phyloP scores from a whole-genome alignment of 257 asterid genomes.

The Phtheirospermum japonicum region DNA sequence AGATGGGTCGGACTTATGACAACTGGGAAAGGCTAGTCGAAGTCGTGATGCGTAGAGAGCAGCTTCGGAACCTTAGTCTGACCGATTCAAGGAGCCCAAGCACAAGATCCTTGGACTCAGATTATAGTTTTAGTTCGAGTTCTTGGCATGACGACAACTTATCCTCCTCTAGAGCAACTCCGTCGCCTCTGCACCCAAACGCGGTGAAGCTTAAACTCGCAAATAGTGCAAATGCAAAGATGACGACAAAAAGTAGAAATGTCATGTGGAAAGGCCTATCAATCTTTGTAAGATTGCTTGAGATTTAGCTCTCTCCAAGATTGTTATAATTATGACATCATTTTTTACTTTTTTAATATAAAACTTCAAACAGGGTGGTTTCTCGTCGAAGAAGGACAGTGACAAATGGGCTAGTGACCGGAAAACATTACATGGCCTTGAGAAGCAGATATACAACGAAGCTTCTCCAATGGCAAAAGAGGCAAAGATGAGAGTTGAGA shows the following conservation, averaged over 20 bases:
- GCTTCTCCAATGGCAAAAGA: too few relatives aligned
- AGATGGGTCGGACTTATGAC: background rate
- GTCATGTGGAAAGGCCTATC: background rate
- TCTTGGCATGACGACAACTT: background rate
- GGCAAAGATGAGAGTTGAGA: too few relatives aligned
- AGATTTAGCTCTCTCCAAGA: too few relatives aligned
- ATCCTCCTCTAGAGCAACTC: background rate
- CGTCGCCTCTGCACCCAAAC: background rate
- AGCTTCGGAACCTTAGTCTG: background rate
- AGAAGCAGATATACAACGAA: background rate
- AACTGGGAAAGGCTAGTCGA: conserved; percentile 18
- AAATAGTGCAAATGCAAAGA: background rate
- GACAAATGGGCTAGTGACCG: background rate
- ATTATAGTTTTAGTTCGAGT: background rate
- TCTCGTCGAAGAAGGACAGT: background rate
- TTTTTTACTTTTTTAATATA: too few relatives aligned
- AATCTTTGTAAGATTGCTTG: background rate
- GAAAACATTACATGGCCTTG: too few relatives aligned
- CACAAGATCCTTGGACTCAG: background rate
- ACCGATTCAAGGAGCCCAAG: background rate
- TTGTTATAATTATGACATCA: too few relatives aligned
- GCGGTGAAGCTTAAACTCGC: too few relatives aligned
- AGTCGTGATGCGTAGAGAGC: background rate
- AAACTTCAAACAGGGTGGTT: background rate
- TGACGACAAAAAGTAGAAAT: background rate